phyloP scores from a whole-genome alignment of 345 rosid species.

The Ailanthus altissimus region DNA sequence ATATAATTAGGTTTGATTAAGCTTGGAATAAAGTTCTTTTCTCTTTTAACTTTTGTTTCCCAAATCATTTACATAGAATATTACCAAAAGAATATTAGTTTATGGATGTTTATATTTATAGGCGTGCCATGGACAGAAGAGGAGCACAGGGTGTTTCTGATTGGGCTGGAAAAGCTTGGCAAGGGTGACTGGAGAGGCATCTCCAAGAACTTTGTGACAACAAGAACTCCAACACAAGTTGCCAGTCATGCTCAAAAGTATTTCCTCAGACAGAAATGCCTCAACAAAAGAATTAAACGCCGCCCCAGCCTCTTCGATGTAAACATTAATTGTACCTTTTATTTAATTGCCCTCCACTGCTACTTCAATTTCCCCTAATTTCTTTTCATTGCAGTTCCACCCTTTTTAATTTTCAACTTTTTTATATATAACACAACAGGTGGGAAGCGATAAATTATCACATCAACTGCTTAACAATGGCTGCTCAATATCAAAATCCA shows the following conservation, averaged over 20 bases:
- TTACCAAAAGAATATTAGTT: no score
- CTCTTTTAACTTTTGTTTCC: no score
- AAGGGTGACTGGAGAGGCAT: conserved; percentile 47
- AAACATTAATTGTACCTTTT: no score
- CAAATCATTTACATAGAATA: no score
- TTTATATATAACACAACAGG: not conserved
- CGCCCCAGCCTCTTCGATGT: conserved; percentile 40
- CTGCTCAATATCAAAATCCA: not conserved
- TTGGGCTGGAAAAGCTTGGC: conserved; percentile 38
- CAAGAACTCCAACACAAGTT: conserved; percentile 45
- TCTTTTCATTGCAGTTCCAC: not conserved
- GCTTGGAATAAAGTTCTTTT: no score
- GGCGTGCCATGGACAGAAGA: conserved; percentile 41
- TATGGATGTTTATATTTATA: not conserved
- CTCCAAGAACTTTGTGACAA: conserved; percentile 34
- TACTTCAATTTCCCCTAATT: not conserved
- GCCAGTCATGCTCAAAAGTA: conserved; percentile 47
- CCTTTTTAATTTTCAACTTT: not conserved
- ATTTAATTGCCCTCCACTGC: not conserved
- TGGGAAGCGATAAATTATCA: conserved; percentile 12
- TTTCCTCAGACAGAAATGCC: conserved; percentile 31
- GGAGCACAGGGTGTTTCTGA: conserved; percentile 34
- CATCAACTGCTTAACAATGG: not conserved
- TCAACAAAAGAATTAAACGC: conserved; percentile 8
- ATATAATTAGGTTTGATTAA: not conserved